These are phyloP conservation scores for Exophiala spinifera DNA, from an alignment of 2,329 filamentous ascomycete species.

Conservation along the genomic window DNA sequence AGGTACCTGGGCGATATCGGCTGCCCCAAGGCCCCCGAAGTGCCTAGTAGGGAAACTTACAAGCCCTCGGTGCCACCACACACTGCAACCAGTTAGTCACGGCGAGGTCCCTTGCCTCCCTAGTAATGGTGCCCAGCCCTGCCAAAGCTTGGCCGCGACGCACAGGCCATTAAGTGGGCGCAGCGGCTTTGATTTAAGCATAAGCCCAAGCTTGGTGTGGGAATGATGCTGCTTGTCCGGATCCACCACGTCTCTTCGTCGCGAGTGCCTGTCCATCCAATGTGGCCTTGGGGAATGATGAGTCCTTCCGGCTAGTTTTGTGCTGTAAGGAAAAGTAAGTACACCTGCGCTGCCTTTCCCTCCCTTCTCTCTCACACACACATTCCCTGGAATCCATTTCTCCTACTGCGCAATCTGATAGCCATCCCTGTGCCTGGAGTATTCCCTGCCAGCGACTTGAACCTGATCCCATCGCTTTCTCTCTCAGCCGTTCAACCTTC, in stretches of 20 bases:
- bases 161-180: constrained; percentile 9
- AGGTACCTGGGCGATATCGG: no score
- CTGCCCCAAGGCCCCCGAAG: no score
- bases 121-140: background rate
- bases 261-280: background rate
- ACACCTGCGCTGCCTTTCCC: background rate
- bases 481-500: no score
- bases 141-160: background rate
- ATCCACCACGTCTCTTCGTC: background rate
- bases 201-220: constrained; percentile 22
- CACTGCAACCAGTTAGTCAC: no score
- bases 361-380: background rate
- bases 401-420: no score
- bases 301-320: background rate
- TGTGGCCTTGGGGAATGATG: background rate
- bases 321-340: background rate
- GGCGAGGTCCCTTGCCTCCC: no score
- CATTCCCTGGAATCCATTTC: no score
- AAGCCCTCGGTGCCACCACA: no score
- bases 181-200: constrained; percentile 18
- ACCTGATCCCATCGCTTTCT: no score
- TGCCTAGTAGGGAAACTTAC: no score
- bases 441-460: no score
- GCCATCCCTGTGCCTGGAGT: no score
- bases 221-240: constrained; percentile 5